Percentiles rank a stretch among this genome's conserved stretches.
Evolutionary conservation across 768 basidiomycete genomes (phyloP).

Genomic region (Phaeotremella skinneri): DNA sequence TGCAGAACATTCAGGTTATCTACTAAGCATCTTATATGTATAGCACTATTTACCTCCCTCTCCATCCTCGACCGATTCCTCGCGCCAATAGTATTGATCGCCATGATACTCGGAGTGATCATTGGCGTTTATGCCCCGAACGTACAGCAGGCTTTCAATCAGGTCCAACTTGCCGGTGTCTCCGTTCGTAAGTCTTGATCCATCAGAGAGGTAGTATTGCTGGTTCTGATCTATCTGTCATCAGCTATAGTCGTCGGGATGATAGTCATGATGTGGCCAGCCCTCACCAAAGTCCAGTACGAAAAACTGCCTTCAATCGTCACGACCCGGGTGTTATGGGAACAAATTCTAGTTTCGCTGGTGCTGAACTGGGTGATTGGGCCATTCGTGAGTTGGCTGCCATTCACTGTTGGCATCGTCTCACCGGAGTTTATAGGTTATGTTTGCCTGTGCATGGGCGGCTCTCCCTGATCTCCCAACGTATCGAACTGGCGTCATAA

Average conservation of each 20-base stretch:
- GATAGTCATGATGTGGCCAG: conserved; percentile 85
- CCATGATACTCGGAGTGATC: conserved; percentile 73
- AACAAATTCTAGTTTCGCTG: conserved; percentile 67
- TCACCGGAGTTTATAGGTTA: conserved; percentile 53
- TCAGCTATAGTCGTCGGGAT: conserved; percentile 77
- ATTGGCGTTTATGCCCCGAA: conserved; percentile 67
- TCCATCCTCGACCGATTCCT: conserved; percentile 61
- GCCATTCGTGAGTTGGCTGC: conserved; percentile 57
- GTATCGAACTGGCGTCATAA: conserved; percentile 74
- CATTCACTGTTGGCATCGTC: not conserved
- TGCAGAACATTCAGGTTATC: too few relatives aligned
- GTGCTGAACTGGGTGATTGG: conserved; percentile 76
- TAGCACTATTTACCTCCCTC: conserved; percentile 1
- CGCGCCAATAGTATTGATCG: conserved; percentile 64
- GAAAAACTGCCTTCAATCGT: conserved; percentile 65
- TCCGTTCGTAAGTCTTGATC: conserved; percentile 66
- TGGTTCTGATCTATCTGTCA: not conserved
- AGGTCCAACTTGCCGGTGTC: conserved; percentile 64
- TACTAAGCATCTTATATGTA: too few relatives aligned
- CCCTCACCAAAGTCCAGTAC: conserved; percentile 65
- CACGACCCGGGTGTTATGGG: conserved; percentile 59
- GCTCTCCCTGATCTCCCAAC: conserved; percentile 68
- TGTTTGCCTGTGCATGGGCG: conserved; percentile 83
- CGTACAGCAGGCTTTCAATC: conserved; percentile 64
- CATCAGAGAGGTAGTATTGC: not conserved